phyloP scores from a whole-genome alignment of 2,329 filamentous ascomycete genomes.

The Pezicula radicicola region DNA sequence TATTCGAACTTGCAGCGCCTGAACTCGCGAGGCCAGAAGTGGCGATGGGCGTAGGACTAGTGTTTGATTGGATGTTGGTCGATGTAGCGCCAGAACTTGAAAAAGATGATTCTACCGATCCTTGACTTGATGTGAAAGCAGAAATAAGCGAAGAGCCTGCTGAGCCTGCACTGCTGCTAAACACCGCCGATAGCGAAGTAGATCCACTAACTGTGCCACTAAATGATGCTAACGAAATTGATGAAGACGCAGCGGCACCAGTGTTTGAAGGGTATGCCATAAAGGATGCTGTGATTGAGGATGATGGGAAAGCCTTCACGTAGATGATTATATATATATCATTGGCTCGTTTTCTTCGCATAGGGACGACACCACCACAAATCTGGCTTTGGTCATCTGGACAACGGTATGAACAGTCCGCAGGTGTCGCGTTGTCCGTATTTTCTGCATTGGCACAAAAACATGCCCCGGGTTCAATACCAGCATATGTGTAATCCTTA shows the following conservation, averaged over 20 bases:
- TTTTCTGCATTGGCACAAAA: not conserved
- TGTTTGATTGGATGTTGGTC: too few species aligned
- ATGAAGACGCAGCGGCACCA: not conserved
- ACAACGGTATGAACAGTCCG: not conserved
- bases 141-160: not conserved
- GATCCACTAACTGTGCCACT: not conserved
- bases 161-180: not conserved
- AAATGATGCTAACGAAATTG: not conserved
- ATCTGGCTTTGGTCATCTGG: not conserved
- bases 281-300: not conserved
- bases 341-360: not conserved
- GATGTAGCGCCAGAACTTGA: too few species aligned
- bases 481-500: not conserved
- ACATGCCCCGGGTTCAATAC: not conserved
- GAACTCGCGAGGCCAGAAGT: too few species aligned
- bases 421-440: not conserved
- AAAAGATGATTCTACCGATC: too few species aligned
- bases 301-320: not conserved
- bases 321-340: not conserved
- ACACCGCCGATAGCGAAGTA: not conserved
- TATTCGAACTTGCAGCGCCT: too few species aligned
- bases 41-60: too few species aligned
- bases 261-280: not conserved
- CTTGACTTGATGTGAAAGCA: too few species aligned
- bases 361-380: not conserved